Base-by-base conservation (phyloP, 441 rosid species). In the Adansonia gregorii region DNA sequence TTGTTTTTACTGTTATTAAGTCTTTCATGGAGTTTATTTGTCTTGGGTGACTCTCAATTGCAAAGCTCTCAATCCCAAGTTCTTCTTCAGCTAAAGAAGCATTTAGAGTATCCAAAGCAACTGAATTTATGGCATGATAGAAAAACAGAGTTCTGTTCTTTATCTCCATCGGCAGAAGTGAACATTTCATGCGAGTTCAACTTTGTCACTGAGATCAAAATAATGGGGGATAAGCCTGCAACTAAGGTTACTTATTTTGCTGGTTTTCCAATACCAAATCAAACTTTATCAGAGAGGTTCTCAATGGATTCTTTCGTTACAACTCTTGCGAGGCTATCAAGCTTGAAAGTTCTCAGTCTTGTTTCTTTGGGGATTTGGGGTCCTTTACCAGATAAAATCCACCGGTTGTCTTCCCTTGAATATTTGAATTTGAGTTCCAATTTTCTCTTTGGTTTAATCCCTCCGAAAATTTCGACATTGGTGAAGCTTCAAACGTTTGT, bases 321-420 rank as follows among this genome's bases (percentile, higher is more conserved):
- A 9, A 95, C 98, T 15, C 79, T 92, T 85, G 82, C 99, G 59
- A 89, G 99, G 88, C 85, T 95, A 58, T 69, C 91, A 68, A 89
- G 86, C 86, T 89, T 95, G 86, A 94, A 81, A 78, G 89, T 88
- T 75, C 87, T 95, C 74, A 86, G 91, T 76, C 85, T 95, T 76
- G 95, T 92, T 72, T 91, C 97, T 78, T 65, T 95, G 80, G 99
- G 99, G 66, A 92, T 95, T 60, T 92, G 93, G 93, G 99, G 99
- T 41, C 86, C 90, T 24, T 81, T 95, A 20, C 97, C 99, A 56
- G 92, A 86, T 76, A 95, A 94, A 80, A 91, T 95, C 76, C 97
- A 89, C 78, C 77, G 98, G 87, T 78, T 95, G 31, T 69, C 74
- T 78, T 89, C 97, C 17, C 97, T 95, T 27, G 90, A 90, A 79